Evolutionary conservation across 140 eudicot species (phyloP).

Genomic region (Stevia rebaudiana): DNA sequence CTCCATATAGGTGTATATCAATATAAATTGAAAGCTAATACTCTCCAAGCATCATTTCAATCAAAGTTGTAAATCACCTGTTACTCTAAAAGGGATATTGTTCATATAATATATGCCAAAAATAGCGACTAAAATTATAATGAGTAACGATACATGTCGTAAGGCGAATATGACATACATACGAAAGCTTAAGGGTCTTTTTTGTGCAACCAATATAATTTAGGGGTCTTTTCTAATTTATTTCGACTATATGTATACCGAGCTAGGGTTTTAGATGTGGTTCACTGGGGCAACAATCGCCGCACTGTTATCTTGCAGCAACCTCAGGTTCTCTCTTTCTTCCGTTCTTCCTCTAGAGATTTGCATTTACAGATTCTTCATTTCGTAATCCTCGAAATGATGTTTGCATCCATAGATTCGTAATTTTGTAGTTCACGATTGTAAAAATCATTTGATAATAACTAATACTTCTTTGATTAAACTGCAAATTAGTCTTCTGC

Average conservation of each 20-base stretch:
- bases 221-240: not conserved
- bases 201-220: not conserved
- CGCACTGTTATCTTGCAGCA: conserved; percentile 14
- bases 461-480: not conserved
- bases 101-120: no score
- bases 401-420: not conserved
- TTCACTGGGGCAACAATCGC: conserved; percentile 20
- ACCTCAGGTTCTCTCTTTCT: not conserved
- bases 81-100: no score
- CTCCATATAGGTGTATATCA: no score
- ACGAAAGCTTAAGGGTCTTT: not conserved
- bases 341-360: not conserved
- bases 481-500: not conserved
- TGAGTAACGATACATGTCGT: no score
- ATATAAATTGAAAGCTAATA: no score
- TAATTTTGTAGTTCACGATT: not conserved
- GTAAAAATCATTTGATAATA: not conserved
- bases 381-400: not conserved
- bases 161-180: not conserved
- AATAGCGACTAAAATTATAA: no score
- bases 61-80: no score
- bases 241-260: not conserved
- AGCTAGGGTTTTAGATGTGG: conserved; percentile 26
- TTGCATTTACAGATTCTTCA: not conserved
- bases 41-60: no score